Conservation (phyloP, 2,329 filamentous ascomycete species). For the Alternaria sp. region DNA sequence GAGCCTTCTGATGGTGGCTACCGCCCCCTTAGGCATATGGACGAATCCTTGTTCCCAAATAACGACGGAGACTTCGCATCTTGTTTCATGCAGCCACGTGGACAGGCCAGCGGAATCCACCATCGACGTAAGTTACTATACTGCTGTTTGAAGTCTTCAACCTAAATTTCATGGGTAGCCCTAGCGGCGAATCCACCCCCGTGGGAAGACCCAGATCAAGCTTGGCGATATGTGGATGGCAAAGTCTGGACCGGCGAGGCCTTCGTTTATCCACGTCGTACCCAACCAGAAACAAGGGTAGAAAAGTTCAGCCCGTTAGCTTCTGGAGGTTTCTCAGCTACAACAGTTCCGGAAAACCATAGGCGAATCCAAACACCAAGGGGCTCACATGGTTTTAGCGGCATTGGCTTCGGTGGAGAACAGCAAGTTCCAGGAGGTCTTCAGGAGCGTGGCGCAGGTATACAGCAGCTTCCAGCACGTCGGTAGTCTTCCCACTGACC, state of each 20-base stretch:
- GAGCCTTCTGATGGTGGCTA: neutral
- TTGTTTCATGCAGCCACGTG: constrained; percentile 8
- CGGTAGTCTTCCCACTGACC: neutral
- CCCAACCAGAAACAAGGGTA: neutral
- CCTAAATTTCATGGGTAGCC: constrained; percentile 2
- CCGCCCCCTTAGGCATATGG: constrained; percentile 1
- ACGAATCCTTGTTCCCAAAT: constrained; percentile 9
- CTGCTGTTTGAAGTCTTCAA: neutral
- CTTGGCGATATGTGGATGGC: constrained; percentile 4
- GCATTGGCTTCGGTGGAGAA: neutral
- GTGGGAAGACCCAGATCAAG: neutral
- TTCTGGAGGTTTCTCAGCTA: neutral
- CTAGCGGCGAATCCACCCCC: neutral
- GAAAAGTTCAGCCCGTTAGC: neutral
- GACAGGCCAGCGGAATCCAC: neutral
- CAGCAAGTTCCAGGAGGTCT: neutral
- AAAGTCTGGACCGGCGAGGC: constrained; percentile 11
- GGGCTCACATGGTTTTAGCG: neutral
- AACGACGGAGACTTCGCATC: constrained; percentile 13
- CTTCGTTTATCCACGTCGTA: neutral
- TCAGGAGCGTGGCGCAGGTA: neutral
- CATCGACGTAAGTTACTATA: constrained; percentile 4
- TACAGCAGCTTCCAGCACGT: neutral
- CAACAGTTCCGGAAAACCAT: neutral
- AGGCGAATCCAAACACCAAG: neutral